Evolutionary conservation across 2,329 filamentous ascomycete genomes (phyloP), one percentile per base, ranked within the genome.

Genomic region (Parascedosporium putredinis): DNA sequence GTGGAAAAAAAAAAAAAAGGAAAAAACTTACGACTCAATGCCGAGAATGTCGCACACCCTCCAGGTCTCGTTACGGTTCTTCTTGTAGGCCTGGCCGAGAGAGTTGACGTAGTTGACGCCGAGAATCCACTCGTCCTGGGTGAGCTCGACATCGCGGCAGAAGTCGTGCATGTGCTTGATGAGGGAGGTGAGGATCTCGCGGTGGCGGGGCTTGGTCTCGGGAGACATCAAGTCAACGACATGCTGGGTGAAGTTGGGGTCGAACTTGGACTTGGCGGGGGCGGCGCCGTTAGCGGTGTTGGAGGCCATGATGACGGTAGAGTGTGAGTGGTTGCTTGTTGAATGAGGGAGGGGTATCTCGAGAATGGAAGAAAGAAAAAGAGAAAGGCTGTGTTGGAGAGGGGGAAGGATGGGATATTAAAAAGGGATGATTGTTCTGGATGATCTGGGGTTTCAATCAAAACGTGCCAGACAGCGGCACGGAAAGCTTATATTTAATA

Each of bases 111-210:
- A 88, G 59, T 84, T 74, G 50, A 89, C 83, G 49, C 84, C 86
- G 6, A 78, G 67, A 66, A 88, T 77, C 85, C 85, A 89, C 67
- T 90, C 86, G 50, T 86, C 84, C 27, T 79, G 74, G 16, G 81
- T 88, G 47, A 90, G 77, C 67, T 89, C 84, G 55, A 86, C 78
- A 61, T 90, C 86, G 51, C 86, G 80, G 51, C 80, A 77, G 64
- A 89, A 89, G 67, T 88, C 84, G 70, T 90, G 86, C 52, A 90
- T 72, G 68, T 89, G 84, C 45, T 69, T 72, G 65, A 88, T 81
- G 57, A 88, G 66, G 24, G 76, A 72, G 53, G 71, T 65, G 59
- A 89, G 69, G 58, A 89, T 72, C 55, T 78, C 70, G 52, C 81
- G 76, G 58, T 80, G 76, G 53, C 86, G 74, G 51, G 83, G 78